Base-by-base conservation (phyloP, 331 rosid species). In the Malus hybrid region DNA sequence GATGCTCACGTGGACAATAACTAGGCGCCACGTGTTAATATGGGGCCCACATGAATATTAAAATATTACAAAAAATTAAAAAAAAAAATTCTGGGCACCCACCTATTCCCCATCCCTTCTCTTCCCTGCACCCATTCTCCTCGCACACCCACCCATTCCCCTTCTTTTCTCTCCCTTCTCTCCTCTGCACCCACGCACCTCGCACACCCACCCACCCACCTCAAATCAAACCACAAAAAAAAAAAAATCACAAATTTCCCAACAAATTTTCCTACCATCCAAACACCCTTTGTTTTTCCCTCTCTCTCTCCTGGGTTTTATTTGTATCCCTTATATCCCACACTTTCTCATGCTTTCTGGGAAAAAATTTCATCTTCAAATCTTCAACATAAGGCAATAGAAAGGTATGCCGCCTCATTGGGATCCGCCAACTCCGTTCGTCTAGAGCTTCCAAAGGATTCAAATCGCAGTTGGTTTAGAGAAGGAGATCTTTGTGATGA, bases 401-500 rank as follows among this genome's bases (percentile, higher is more conserved):
- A 11, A 71, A 77, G 81, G 56, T 55, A 79, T 78, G 83, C 73
- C 70, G 69, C 54, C 63, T n/a, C 60, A 62, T 44, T 77, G 55
- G 64, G 78, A 55, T 39, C 76, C 50, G 60, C 65, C 32, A 60
- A 55, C 81, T 78, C 52, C 16, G 27, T 29, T 67, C 76, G 31
- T 19, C 34, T 75, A 85, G 90, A 77, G 88, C 71, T 88, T 83
- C 83, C 29, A 65, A 42, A 5, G 54, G 77, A 55, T 71, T 27
- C 64, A 63, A 28, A 42, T 10, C 5, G 29, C 29, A 24, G 13
- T 74, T 6, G 10, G 24, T 70, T 64, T 82, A 7, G 79, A 69
- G 74, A 69, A 81, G 10, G 80, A 69, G 74, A 69, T 76, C 57
- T 85, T 85, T 76, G 78, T 82, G 84, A 90, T 89, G 95, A n/a